phyloP scores from a whole-genome alignment of 179 eudicot genomes.

The Nepenthes alata region DNA sequence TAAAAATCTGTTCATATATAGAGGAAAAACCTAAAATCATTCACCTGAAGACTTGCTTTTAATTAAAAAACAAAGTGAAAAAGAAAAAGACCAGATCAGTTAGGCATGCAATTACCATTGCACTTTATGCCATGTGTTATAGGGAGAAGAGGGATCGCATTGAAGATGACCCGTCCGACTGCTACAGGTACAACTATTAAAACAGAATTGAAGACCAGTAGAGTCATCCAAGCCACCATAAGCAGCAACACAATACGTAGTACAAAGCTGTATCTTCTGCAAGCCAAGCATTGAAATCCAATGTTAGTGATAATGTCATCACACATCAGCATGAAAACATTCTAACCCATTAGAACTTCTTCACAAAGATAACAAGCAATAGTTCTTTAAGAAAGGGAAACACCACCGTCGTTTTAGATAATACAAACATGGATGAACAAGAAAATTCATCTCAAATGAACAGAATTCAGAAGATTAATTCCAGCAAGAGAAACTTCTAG shows the following conservation, averaged over 20 bases:
- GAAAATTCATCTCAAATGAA: too few species aligned
- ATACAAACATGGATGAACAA: too few species aligned
- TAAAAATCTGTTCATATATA: slow-evolving; percentile 45
- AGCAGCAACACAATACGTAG: slow-evolving; percentile 76
- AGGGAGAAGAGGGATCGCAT: slow-evolving; percentile 76
- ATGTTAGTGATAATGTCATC: neutral
- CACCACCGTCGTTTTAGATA: too few species aligned
- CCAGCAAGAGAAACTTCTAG: too few species aligned
- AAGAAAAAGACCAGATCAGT: neutral
- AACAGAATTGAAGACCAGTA: slow-evolving; percentile 72
- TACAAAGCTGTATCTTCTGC: slow-evolving; percentile 69
- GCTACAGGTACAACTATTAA: slow-evolving; percentile 68
- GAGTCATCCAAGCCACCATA: slow-evolving; percentile 96
- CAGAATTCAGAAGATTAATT: too few species aligned
- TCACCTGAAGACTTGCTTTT: neutral
- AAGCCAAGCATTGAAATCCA: slow-evolving; percentile 6
- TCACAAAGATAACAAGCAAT: too few species aligned
- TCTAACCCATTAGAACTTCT: too few species aligned
- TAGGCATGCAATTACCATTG: slow-evolving; percentile 47
- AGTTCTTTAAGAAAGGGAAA: too few species aligned
- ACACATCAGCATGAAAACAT: too few species aligned
- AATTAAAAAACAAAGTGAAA: neutral
- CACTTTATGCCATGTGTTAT: slow-evolving; percentile 92
- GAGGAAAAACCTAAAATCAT: neutral
- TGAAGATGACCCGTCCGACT: slow-evolving; percentile 75